These are phyloP conservation scores for Cadophora sp. DNA, from an alignment of 2,329 filamentous ascomycete species.

Conservation along the genomic window DNA sequence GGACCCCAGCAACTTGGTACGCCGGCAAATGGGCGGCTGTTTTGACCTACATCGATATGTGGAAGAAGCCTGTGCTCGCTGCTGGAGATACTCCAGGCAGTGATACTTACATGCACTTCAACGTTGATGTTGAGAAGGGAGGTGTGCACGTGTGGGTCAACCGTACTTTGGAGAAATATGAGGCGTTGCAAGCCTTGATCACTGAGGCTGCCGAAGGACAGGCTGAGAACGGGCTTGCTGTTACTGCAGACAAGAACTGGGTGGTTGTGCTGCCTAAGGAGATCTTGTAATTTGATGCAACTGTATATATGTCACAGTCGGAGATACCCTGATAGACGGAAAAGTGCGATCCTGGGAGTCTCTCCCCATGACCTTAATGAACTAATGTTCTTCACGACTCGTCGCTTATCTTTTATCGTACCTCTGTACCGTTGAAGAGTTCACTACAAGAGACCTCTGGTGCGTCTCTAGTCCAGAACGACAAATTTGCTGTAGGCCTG, in stretches of 20 bases:
- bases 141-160: constrained; percentile 21
- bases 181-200: constrained; percentile 15
- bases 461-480: no score
- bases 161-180: constrained; percentile 1
- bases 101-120: constrained; percentile 24
- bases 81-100: constrained; percentile 22
- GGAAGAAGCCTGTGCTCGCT: constrained; percentile 22
- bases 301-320: background rate
- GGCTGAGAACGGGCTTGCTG: background rate
- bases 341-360: background rate
- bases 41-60: constrained; percentile 19
- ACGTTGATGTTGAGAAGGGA: constrained; percentile 21
- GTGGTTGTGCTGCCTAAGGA: constrained; percentile 11
- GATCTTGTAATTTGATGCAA: constrained; percentile 8
- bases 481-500: no score
- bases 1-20: constrained; percentile 23
- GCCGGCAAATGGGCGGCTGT: constrained; percentile 21
- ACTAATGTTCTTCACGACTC: background rate
- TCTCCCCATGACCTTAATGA: background rate
- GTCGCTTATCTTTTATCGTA: no score
- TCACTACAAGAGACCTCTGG: no score
- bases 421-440: no score
- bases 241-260: constrained; percentile 21
- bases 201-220: constrained; percentile 7
- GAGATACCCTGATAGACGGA: background rate